Evolutionary conservation across 2,329 filamentous ascomycete genomes (phyloP).

Genomic region (Talaromyces sp.): DNA sequence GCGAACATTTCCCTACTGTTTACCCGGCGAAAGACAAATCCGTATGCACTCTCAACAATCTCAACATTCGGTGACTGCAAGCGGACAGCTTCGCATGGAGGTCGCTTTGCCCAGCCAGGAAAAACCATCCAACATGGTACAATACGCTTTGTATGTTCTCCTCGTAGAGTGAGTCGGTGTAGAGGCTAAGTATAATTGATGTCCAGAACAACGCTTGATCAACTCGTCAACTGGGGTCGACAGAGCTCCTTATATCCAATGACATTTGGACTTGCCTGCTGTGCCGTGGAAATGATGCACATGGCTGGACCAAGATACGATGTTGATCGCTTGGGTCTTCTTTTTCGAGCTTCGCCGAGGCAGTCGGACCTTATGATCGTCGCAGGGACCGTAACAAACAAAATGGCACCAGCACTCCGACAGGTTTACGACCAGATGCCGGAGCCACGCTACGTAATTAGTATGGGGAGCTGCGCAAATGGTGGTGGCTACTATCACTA

Average conservation of each 20-base stretch:
- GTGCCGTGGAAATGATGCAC: conserved; percentile 94
- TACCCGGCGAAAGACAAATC: too few relatives aligned
- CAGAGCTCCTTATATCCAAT: conserved; percentile 89
- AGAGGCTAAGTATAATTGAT: neutral
- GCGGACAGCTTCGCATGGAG: neutral
- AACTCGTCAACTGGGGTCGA: conserved; percentile 83
- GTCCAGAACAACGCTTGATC: conserved; percentile 57
- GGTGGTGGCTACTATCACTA: conserved; percentile 88
- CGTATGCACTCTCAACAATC: neutral
- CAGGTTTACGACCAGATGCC: conserved; percentile 96
- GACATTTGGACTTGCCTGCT: conserved; percentile 90
- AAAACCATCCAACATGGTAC: neutral
- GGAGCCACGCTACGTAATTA: conserved; percentile 84
- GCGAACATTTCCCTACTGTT: too few relatives aligned
- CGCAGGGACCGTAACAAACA: conserved; percentile 86
- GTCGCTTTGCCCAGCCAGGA: neutral
- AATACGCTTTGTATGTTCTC: neutral
- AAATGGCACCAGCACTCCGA: conserved; percentile 86
- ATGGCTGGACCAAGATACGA: conserved; percentile 87
- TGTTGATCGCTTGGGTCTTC: conserved; percentile 83
- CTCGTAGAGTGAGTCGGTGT: neutral
- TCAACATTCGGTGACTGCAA: neutral
- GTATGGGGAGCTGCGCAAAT: conserved; percentile 84
- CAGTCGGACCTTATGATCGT: conserved; percentile 92
- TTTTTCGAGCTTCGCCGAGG: conserved; percentile 81